A percentile compares a stretch with the other conserved stretches of the same genome.
Evolutionary conservation across 1,284 basidiomycete genomes (phyloP).

Genomic region (Neotropicomus parvogracilis): DNA sequence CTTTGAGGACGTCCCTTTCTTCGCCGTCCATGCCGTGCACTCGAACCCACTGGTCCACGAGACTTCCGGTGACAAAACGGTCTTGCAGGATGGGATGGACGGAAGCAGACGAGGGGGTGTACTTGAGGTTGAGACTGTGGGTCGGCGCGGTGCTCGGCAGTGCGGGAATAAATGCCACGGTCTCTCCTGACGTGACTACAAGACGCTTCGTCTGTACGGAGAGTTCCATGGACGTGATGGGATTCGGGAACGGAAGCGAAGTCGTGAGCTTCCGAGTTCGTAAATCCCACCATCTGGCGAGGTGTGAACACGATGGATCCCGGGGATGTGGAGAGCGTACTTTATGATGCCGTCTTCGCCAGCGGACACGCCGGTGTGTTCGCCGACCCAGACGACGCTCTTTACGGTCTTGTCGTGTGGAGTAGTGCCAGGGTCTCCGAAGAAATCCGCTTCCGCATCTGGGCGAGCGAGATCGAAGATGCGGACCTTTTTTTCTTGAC

Average conservation of each 20-base stretch:
- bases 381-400: conserved; percentile 90
- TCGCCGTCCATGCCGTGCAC: conserved; percentile 89
- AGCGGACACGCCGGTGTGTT: conserved; percentile 82
- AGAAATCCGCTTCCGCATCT: conserved; percentile 82
- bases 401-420: conserved; percentile 90
- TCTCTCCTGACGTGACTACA: conserved; percentile 88
- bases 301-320: conserved; percentile 9
- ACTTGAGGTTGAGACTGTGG: conserved; percentile 70
- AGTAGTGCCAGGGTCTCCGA: conserved; percentile 53
- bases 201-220: conserved; percentile 82
- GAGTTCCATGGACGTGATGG: conserved; percentile 93
- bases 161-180: conserved; percentile 82
- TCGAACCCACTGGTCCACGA: conserved; percentile 92
- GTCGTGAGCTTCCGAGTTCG: conserved; percentile 72
- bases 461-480: conserved; percentile 87
- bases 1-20: conserved; percentile 90
- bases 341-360: conserved; percentile 90
- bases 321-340: conserved; percentile 43
- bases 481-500: conserved; percentile 96
- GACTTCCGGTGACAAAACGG: conserved; percentile 90
- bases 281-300: conserved; percentile 91
- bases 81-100: conserved; percentile 88
- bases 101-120: conserved; percentile 86
- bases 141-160: conserved; percentile 54
- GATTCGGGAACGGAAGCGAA: conserved; percentile 69